phyloP scores from a whole-genome alignment of 2,329 filamentous ascomycete species.

The Ceratocystis destructans region DNA sequence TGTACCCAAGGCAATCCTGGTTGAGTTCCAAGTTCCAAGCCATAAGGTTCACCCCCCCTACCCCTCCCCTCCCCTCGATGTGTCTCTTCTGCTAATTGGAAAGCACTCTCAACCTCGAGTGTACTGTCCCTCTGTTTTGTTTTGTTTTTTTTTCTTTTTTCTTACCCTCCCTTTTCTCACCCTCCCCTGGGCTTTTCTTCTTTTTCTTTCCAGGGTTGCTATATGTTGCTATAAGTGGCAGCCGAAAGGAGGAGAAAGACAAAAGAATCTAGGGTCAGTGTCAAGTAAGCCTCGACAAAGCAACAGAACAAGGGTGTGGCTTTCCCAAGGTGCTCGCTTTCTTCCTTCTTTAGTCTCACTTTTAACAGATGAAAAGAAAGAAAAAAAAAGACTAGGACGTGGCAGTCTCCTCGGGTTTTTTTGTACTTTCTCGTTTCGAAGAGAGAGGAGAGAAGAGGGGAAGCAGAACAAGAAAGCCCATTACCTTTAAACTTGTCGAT shows the following conservation, averaged over 20 bases:
- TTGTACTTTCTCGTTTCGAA: background rate
- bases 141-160: background rate
- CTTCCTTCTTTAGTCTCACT: background rate
- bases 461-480: background rate
- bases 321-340: background rate
- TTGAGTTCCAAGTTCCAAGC: too few species aligned
- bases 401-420: background rate
- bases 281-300: background rate
- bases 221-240: slow-evolving; percentile 11
- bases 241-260: background rate
- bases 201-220: background rate
- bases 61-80: background rate
- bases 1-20: background rate
- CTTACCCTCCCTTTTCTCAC: background rate
- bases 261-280: slow-evolving; percentile 5
- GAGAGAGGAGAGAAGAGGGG: background rate
- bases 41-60: background rate
- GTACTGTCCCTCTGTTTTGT: background rate
- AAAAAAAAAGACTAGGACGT: background rate
- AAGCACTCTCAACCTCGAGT: background rate
- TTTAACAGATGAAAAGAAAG: background rate
- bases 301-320: background rate
- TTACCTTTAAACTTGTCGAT: background rate
- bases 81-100: background rate
- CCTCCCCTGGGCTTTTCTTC: background rate